Evolutionary conservation across 1,139 yeast species (phyloP), one percentile per base, ranked within the genome.

Genomic region (Taiozyma onychis): DNA sequence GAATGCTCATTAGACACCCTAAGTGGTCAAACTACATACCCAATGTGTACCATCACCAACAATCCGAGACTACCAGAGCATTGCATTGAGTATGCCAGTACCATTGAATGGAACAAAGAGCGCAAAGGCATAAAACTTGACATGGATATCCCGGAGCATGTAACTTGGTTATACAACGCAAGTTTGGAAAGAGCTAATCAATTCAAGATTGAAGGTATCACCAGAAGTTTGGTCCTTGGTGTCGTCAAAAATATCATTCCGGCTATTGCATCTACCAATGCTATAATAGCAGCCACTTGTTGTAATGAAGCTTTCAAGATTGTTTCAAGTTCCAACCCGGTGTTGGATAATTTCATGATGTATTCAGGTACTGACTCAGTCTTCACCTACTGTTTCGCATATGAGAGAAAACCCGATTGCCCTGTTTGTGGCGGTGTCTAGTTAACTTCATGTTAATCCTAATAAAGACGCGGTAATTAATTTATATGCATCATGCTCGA

Each of bases 11-110:
- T 88, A 45, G 90, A 85, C 54, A 77, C 91, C 69, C 73, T 88
- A 35, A 81, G 88, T 8, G 81, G 83, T 3, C 83, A 81, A 57
- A 76, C 78, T 7, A 83, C 89, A 0, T 88, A 83, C 60, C 98
- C 99, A 1, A 84, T 93, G 53, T 93, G 99, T 68, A 93, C 99
- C 1, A 85, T 93, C 49, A 96, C 97, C 9, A 88, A 90, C 55
- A 90, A 96, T 4, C 99, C 99, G 9, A 71, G 99, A 54, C 70
- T 89, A 14, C 95, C 97, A 0, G 97, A 93, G 61, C 99, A 93
- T 68, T 90, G 97, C 63, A 84, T 93, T 21, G 97, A 90, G 65
- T 93, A 95, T 88, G 95, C 95, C 2, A 80, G 83, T 54, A 85
- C 83, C 44, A 70, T 89, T 11, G 85, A 82, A 59, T 88, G 97